Base-by-base conservation (phyloP, 2,329 filamentous ascomycete species). In the Scedosporium apiospermum region DNA sequence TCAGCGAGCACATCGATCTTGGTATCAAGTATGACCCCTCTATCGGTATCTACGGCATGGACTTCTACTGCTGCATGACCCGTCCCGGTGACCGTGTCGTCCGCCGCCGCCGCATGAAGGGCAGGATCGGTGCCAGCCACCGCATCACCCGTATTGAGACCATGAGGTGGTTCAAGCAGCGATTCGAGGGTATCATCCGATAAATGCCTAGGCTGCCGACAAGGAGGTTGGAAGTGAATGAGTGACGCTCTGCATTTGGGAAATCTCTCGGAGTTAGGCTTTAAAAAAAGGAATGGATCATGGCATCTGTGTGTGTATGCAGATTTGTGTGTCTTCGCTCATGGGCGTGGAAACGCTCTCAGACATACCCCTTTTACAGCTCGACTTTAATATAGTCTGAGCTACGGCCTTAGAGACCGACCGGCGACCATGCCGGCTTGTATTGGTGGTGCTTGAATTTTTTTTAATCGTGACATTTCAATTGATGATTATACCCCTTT, bases 41-140 rank as follows among this genome's bases (percentile, higher is more conserved):
- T 68, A 97, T 97, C 73, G 93, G 93, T 88, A 97, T 97, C 80
- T 97, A 96, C 86, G 93, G 95, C 79, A 99, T 99, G 95, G 95
- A 99, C 84, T 99, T 99, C 84, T 99, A 97, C 90, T 93, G 89
- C 90, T 98, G 93, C 91, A 99, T 99, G 95, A 96, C 92, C 85
- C 93, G 95, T 76, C 95, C 93, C 74, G 95, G 95, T 83, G 93
- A 96, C 87, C 93, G 95, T 78, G 91, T 99, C 77, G 89, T 91
- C 78, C 93, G 92, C 85, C 92, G 95, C 77, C 89, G 93, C 78
- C 91, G 93, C 75, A 87, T 83, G 82, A 90, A 96, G 87, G 84
- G 87, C 83, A 85, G 80, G 74, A 88, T 99, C 76, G 95, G 95
- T 76, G 77, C 90, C 76, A 84, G 80, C 80, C 95, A 99, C 90